Percentiles rank a stretch among this genome's conserved stretches.
These are phyloP conservation scores for Pseudoscleropodium purum DNA, from an alignment of 225 moss, liverwort and hornwort genomes.

Conservation along the genomic window DNA sequence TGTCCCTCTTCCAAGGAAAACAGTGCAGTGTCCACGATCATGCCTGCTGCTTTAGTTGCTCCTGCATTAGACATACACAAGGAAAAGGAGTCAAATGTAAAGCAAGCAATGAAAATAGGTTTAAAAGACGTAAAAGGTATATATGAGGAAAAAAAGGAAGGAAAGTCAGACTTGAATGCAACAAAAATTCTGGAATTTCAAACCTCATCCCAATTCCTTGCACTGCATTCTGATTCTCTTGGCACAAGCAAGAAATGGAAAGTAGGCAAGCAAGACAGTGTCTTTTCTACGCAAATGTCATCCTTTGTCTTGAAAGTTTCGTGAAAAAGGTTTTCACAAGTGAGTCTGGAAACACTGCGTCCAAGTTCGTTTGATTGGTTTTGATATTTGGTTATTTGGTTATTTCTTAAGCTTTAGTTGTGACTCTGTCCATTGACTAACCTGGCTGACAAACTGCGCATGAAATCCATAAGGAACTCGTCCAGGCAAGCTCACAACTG, in stretches of 20 bases:
- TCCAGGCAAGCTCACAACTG: background rate
- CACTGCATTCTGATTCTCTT: background rate
- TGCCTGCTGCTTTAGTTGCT: background rate
- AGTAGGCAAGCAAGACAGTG: no score
- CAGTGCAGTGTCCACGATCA: accelerated
- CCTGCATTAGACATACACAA: background rate
- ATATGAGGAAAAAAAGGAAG: background rate
- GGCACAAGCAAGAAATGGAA: background rate
- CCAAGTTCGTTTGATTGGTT: no score
- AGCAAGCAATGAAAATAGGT: background rate
- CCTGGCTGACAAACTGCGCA: background rate
- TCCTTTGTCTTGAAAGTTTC: background rate
- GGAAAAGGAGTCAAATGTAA: background rate
- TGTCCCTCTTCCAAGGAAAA: background rate
- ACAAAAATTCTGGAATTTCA: no score
- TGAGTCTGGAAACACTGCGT: background rate
- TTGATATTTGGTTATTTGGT: no score
- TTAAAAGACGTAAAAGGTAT: background rate
- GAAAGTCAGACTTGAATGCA: background rate
- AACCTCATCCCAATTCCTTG: background rate
- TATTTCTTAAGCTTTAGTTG: background rate
- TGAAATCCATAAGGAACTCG: background rate
- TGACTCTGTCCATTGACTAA: background rate
- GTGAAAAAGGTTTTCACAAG: background rate
- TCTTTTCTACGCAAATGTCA: background rate